Evolutionary conservation across 129 eudicot species (phyloP).

Genomic region (Erigeron canadensis): DNA sequence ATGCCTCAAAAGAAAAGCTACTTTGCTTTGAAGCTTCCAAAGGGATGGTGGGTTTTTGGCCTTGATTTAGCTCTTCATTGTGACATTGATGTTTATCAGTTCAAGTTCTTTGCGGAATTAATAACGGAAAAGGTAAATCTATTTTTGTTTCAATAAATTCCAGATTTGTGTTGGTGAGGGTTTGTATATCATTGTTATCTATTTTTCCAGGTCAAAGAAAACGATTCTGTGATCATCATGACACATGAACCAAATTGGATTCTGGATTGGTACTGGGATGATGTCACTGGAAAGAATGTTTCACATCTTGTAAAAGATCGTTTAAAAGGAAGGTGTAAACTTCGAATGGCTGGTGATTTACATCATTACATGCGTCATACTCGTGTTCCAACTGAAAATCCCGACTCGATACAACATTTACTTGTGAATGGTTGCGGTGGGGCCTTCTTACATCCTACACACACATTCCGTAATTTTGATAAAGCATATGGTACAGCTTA

Average conservation of each 20-base stretch:
- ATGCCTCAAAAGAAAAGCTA: conserved; percentile 99
- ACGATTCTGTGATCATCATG: conserved; percentile 91
- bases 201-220: conserved; percentile 65
- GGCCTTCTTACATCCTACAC: conserved; percentile 99
- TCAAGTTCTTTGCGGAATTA: conserved; percentile 85
- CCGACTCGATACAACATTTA: conserved; percentile 75
- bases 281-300: conserved; percentile 85
- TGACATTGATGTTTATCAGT: conserved; percentile 93
- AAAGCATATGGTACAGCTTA: conserved; percentile 63
- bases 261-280: conserved; percentile 95
- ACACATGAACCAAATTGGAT: conserved; percentile 98
- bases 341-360: conserved; percentile 89
- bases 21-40: conserved; percentile 87
- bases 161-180: background rate
- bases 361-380: conserved; percentile 99
- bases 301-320: conserved; percentile 74
- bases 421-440: conserved; percentile 98
- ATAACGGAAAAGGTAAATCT: conserved; percentile 71
- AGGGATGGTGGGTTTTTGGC: conserved; percentile 98
- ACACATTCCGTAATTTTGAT: conserved; percentile 70
- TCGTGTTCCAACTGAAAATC: conserved; percentile 72
- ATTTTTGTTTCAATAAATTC: background rate
- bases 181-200: background rate
- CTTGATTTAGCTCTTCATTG: conserved; percentile 94
- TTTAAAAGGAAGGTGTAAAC: conserved; percentile 87